Percentiles rank a stretch among this genome's conserved stretches.
Conservation (phyloP, 306 rosid species). For the peach (Prunus persica) region Prunus_persica_NCBIv2 NC_034015.1:11626501-11627000, state of each 20-base stretch:
- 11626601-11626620: not conserved
- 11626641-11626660: not conserved
- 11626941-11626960: conserved; percentile 45
- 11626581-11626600: not conserved
- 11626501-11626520: not conserved
- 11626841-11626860: conserved; percentile 99
- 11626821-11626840: conserved; percentile 97
- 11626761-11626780: conserved; percentile 76
- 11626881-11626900: conserved; percentile 93
- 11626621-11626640: not conserved
- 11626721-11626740: conserved; percentile 18
- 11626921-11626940: conserved; percentile 50
- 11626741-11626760: conserved; percentile 49
- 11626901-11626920: conserved; percentile 90
- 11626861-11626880: conserved; percentile 96
- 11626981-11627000: conserved; percentile 42
- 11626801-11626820: conserved; percentile 94
- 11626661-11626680: not conserved
- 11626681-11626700: not conserved
- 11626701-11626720: not conserved
- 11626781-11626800: conserved; percentile 80
- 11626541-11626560: not conserved
- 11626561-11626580: not conserved
- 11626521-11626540: not conserved
- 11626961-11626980: conserved; percentile 51